phyloP scores from a whole-genome alignment of 1,284 basidiomycete species.

The Ganoderma meredithae region DNA sequence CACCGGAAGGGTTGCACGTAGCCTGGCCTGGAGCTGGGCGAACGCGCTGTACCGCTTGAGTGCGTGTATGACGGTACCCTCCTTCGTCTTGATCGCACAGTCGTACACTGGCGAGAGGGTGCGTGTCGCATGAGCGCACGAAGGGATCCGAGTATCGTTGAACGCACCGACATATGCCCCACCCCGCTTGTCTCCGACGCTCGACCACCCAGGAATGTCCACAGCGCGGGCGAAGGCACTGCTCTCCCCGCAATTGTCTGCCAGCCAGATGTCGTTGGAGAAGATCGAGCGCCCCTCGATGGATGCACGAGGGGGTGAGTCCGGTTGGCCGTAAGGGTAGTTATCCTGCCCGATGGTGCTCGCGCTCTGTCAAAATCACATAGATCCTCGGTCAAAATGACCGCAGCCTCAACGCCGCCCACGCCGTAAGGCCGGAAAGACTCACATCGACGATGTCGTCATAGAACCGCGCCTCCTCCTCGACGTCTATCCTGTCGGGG shows the following conservation, averaged over 20 bases:
- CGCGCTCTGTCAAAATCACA: slow-evolving; percentile 22
- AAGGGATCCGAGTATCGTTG: not conserved
- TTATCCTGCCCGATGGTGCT: slow-evolving; percentile 24
- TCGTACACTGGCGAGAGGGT: slow-evolving; percentile 58
- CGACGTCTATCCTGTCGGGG: slow-evolving; percentile 51
- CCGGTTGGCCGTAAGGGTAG: slow-evolving; percentile 32
- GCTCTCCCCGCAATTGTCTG: slow-evolving; percentile 62
- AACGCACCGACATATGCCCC: slow-evolving; percentile 68
- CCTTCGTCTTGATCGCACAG: slow-evolving; percentile 68
- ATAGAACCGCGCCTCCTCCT: slow-evolving; percentile 55
- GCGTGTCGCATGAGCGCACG: not conserved
- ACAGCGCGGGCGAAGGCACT: slow-evolving; percentile 67
- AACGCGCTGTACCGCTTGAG: slow-evolving; percentile 80
- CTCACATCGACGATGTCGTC: slow-evolving; percentile 54
- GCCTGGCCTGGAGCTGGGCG: slow-evolving; percentile 57
- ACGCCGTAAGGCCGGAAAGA: not conserved
- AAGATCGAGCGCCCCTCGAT: slow-evolving; percentile 63
- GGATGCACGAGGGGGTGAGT: slow-evolving; percentile 37
- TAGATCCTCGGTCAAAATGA: slow-evolving; percentile 3
- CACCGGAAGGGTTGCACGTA: slow-evolving; percentile 63
- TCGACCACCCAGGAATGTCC: slow-evolving; percentile 71
- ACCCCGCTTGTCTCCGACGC: slow-evolving; percentile 65
- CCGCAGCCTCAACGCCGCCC: not conserved
- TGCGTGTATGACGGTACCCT: slow-evolving; percentile 70
- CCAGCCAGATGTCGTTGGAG: slow-evolving; percentile 68